Base-by-base conservation (phyloP, 2,329 filamentous ascomycete genomes). In the Immersiporthe knoxdaviesiana region DNA sequence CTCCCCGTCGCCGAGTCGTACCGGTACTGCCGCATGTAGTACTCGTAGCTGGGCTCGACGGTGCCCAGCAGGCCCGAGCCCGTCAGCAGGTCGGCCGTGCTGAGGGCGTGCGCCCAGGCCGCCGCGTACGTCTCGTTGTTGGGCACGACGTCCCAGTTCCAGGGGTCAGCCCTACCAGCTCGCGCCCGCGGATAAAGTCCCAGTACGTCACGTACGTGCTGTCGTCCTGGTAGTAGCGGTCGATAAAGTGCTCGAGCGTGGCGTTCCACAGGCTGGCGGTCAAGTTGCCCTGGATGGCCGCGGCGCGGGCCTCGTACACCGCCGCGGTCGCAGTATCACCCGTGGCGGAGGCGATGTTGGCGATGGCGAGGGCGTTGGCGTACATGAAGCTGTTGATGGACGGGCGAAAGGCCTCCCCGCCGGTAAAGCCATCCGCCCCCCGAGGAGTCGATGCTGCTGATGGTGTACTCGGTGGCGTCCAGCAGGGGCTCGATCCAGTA, bases 391-490 rank as follows among this genome's bases (percentile, higher is more conserved):
- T 79, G 73, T 83, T 83, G 73, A 83, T 82, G 27, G 79, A 81
- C 0, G 81, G 81, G 7, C 81, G 76, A 74, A 83, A 83, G 1
- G 80, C 74, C 12, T 80, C 66, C 3, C 81, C 81, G 1, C 80
- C 80, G 0, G 68, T 73, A 54, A 83, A 83, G 0, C 81, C 81
- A 62, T 83, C 81, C 41, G 4, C 79, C 80, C n/a, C 77, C 75
- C 0, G 76, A 78, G 0, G 81, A 79, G 68, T 83, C 81, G 66
- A 82, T 82, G 56, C 78, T 81, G 0, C 79, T 77, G 60, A 83
- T 82, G 1, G 80, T 83, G 69, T 83, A 83, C 69, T 83, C 81
- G 0, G 81, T 83, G 0, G 81, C 81, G 72, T 83, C 81, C 0
- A 77, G 77, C 1, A 83, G 68, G 0, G 81, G 81, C 64, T 82